These are phyloP conservation scores for Amphirosellinia nigrospora DNA, from an alignment of 495 filamentous ascomycete genomes.

Conservation along the genomic window DNA sequence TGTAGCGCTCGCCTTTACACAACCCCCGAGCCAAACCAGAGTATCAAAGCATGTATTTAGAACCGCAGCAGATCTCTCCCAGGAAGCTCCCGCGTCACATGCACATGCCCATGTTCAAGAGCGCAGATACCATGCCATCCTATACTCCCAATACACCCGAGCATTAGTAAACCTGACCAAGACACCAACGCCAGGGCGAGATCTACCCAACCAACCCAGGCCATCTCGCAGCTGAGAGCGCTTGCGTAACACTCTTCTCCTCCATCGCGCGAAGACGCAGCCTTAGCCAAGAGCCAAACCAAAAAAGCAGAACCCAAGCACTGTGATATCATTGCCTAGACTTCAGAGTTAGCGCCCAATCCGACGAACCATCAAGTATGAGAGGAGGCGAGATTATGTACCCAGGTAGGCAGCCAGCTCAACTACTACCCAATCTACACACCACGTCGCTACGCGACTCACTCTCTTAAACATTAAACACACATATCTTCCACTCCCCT, in stretches of 20 bases:
- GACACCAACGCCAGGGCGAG: neutral
- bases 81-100: neutral
- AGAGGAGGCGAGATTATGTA: conserved; percentile 12
- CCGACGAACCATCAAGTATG: neutral
- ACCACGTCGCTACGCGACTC: neutral
- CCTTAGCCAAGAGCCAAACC: neutral
- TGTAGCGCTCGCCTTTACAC: neutral
- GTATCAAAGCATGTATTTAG: neutral
- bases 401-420: neutral
- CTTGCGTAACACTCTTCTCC: neutral
- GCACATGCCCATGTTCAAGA: neutral
- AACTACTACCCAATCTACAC: neutral
- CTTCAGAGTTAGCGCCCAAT: conserved; percentile 1
- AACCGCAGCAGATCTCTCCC: conserved; percentile 6
- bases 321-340: neutral
- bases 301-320: neutral
- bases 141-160: conserved; percentile 2
- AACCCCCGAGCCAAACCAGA: neutral
- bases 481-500: neutral
- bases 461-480: conserved; percentile 1
- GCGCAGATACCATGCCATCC: neutral
- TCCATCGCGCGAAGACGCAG: neutral
- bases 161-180: conserved; percentile 16
- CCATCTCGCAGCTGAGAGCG: conserved; percentile 3
- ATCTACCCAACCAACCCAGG: neutral